A percentile compares a stretch with the other conserved stretches of the same genome.
These are phyloP conservation scores for Lactarius hengduanensis DNA, from an alignment of 768 basidiomycete species.

Conservation along the genomic window DNA sequence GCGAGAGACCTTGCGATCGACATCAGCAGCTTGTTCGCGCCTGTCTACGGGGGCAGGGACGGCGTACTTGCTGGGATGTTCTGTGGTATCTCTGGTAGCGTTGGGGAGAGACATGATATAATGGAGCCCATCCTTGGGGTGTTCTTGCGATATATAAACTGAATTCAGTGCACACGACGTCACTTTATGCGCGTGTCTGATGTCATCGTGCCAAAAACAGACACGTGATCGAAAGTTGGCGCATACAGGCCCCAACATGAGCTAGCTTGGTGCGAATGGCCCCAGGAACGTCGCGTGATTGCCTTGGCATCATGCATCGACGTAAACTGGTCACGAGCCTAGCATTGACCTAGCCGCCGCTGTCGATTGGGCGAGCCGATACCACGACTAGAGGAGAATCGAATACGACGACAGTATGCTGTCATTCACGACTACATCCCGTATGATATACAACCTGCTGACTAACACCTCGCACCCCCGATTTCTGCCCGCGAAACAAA, in stretches of 20 bases:
- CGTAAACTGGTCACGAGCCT: too few species aligned
- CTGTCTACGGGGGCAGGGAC: conserved; percentile 70
- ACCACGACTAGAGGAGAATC: too few species aligned
- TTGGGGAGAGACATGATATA: conserved; percentile 73
- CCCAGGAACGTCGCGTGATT: too few species aligned
- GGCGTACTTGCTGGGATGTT: conserved; percentile 48
- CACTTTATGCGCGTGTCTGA: not conserved
- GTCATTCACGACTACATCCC: too few species aligned
- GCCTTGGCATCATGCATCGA: too few species aligned
- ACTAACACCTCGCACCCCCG: conserved; percentile 2
- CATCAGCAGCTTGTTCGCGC: conserved; percentile 61
- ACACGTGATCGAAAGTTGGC: not conserved
- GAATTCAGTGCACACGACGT: not conserved
- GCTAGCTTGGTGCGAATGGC: too few species aligned
- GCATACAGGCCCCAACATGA: too few species aligned
- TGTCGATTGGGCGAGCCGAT: too few species aligned
- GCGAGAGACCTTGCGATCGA: conserved; percentile 65
- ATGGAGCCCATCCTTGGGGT: not conserved
- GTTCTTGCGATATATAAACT: not conserved
- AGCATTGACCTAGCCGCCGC: too few species aligned
- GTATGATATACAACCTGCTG: conserved; percentile 8
- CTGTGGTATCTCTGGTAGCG: conserved; percentile 59
- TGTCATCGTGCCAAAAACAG: conserved; percentile 16
- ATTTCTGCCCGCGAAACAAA: too few species aligned
- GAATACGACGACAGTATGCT: too few species aligned